Evolutionary conservation across 106 monocot genomes (phyloP), one percentile per base, ranked within the genome.

Genomic region (Iris macrosiphon): DNA sequence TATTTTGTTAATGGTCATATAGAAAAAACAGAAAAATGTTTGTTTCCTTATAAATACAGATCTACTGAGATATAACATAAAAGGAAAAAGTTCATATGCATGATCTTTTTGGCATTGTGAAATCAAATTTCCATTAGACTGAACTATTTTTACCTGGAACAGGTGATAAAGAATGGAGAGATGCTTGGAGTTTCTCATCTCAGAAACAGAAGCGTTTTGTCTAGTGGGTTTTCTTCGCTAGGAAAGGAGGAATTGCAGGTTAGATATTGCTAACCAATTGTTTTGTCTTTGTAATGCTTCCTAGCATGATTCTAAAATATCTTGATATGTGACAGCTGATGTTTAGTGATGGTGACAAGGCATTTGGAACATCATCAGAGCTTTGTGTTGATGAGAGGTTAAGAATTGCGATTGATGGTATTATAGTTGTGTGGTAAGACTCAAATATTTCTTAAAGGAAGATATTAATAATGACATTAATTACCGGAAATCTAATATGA

Each of bases 161-260:
- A 98, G 98, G 98, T 98, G 11, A 98, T 98, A 57, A 91, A 82
- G 45, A 98, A 98, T 60, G 98, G 98, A 54, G 98, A 98, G 61
- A 98, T 98, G 98, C 98, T 98, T 71, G 98, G 98, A 69, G 98
- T 98, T 63, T 98, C 98, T 34, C 98, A 98, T 70, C 78, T 98
- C 31, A 77, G 98, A 58, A 98, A 87, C 65, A 68, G 98, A 74
- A 80, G 91, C 73, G 91, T 98, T 70, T 55, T 98, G 19, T 98
- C 98, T 6, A 98, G 73, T 76, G 98, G 98, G 44, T 98, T 98
- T 69, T 43, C 57, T 64, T 64, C 74, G 49, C 56, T 98, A 37
- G 98, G 98, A 52, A 84, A 72, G 37, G 77, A 98, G 56, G 65
- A 91, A 29, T 68, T 98, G 52, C 91, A 87, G 80, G 98, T 91